Conservation (phyloP, 2,329 filamentous ascomycete genomes). For the Talaromyces sp. region DNA sequence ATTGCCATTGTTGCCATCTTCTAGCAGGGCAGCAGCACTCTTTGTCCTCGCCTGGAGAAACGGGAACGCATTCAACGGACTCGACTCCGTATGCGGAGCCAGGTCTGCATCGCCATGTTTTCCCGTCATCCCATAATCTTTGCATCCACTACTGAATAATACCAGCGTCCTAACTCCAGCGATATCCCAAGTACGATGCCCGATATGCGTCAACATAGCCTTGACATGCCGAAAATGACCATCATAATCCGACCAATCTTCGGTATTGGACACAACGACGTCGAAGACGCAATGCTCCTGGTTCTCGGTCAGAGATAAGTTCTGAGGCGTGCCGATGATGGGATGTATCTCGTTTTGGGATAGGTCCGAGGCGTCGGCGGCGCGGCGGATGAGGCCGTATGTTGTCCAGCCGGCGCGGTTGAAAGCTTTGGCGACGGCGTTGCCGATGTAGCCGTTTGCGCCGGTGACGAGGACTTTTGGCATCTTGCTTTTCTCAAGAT, state of each 20-base stretch:
- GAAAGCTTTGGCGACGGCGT: conserved; percentile 16
- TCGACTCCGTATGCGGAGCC: conserved; percentile 11
- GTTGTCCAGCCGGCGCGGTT: conserved; percentile 15
- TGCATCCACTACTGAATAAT: conserved; percentile 15
- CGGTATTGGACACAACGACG: conserved; percentile 16
- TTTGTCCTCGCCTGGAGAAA: conserved; percentile 7
- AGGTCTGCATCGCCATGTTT: conserved; percentile 7
- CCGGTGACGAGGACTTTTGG: conserved; percentile 15
- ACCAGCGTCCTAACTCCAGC: neutral
- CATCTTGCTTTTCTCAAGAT: neutral
- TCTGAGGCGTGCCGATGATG: conserved; percentile 7
- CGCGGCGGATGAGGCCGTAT: conserved; percentile 16
- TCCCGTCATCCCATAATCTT: conserved; percentile 14
- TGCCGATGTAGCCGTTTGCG: conserved; percentile 16
- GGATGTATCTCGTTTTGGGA: conserved; percentile 12
- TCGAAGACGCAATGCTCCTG: neutral
- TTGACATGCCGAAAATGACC: conserved; percentile 11
- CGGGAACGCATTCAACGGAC: conserved; percentile 6
- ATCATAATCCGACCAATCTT: conserved; percentile 17
- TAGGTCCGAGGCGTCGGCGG: conserved; percentile 18
- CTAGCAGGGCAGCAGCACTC: neutral
- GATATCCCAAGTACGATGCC: neutral
- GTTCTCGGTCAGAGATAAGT: neutral
- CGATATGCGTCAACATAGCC: conserved; percentile 9
- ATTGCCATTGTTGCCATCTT: neutral